These are phyloP conservation scores for Carex cristatella DNA, from an alignment of 176 grass and related monocot species.

Conservation along the genomic window DNA sequence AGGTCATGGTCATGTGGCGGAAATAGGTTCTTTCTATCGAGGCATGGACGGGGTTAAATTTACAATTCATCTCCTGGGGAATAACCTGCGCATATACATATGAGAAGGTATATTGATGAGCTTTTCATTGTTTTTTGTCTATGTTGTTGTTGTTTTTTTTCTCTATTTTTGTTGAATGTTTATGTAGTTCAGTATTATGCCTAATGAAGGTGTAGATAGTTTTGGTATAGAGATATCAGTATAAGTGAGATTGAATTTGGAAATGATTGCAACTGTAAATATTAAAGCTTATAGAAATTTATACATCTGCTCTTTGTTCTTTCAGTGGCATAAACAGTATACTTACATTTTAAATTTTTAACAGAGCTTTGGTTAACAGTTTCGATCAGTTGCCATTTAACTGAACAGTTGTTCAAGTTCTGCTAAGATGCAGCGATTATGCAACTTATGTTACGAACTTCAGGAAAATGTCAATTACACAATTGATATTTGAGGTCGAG, in stretches of 20 bases:
- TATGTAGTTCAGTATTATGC: conserved; percentile 15
- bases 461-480: background rate
- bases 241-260: conserved; percentile 4
- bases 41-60: conserved; percentile 1
- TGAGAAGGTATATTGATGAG: conserved; percentile 11
- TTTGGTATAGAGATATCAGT: conserved; percentile 10
- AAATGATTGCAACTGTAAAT: conserved; percentile 28
- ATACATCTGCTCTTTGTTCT: background rate
- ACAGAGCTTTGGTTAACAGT: background rate
- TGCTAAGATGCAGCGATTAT: background rate
- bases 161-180: background rate
- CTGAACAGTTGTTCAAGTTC: background rate
- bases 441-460: background rate
- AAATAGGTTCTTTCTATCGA: conserved; percentile 24
- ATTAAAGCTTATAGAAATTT: conserved; percentile 2
- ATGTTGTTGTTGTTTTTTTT: background rate
- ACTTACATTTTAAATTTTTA: background rate
- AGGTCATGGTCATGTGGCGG: conserved; percentile 26
- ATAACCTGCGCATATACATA: background rate
- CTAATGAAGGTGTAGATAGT: conserved; percentile 9
- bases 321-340: background rate
- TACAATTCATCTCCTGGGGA: background rate
- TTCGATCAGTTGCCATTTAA: background rate
- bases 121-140: background rate
- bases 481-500: background rate